These are phyloP conservation scores for Prunus mume DNA, from an alignment of 306 rosid genomes.

Conservation along the genomic window DNA sequence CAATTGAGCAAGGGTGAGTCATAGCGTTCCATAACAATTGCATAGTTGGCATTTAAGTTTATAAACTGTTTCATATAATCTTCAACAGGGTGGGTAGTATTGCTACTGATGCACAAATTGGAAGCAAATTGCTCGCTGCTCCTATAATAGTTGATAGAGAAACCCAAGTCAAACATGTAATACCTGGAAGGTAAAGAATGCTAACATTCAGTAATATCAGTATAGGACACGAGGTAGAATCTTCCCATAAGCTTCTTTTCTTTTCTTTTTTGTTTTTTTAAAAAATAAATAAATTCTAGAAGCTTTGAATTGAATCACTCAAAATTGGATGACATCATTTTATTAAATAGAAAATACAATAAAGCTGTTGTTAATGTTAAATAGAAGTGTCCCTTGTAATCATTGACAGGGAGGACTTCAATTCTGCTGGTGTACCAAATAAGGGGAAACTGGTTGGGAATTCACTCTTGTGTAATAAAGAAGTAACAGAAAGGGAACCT, in stretches of 20 bases:
- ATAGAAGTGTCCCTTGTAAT: constrained; percentile 28
- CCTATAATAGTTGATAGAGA: constrained; percentile 34
- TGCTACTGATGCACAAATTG: constrained; percentile 36
- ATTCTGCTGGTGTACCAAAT: constrained; percentile 36
- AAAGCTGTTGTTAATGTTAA: neutral
- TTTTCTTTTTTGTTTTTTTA: neutral
- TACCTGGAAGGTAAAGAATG: constrained; percentile 38
- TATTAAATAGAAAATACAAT: constrained; percentile 10
- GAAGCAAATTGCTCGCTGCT: constrained; percentile 32
- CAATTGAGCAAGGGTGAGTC: constrained; percentile 43
- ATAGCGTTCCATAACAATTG: constrained; percentile 19
- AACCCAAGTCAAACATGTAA: constrained; percentile 30
- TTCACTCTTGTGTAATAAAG: constrained; percentile 29
- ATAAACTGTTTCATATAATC: constrained; percentile 23
- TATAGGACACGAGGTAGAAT: constrained; percentile 24
- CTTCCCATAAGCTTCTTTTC: constrained; percentile 8
- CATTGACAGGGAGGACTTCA: constrained; percentile 42
- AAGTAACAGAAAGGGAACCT: constrained; percentile 39
- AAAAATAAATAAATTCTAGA: neutral
- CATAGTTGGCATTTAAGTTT: constrained; percentile 21
- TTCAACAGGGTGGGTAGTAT: constrained; percentile 41
- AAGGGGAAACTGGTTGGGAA: constrained; percentile 32
- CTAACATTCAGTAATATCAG: constrained; percentile 27
- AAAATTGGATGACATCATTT: neutral
- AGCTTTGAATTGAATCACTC: constrained; percentile 5